phyloP scores from a whole-genome alignment of 495 filamentous ascomycete genomes.

The Penicillium alfredii region DNA sequence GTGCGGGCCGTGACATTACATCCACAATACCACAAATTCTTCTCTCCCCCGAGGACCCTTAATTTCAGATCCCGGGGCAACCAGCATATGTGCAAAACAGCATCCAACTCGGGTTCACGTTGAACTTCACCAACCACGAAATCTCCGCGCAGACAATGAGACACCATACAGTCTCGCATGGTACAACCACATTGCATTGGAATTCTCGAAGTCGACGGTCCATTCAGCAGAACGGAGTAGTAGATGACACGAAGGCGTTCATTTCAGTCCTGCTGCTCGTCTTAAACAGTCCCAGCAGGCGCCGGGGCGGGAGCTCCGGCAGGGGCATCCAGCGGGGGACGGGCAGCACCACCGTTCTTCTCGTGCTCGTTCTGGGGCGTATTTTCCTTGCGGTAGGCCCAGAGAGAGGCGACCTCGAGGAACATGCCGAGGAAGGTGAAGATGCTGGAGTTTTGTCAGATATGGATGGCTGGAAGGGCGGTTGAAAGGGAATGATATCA shows the following conservation, averaged over 20 bases:
- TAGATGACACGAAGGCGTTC: neutral
- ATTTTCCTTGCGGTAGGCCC: slow-evolving; percentile 34
- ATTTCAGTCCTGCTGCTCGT: neutral
- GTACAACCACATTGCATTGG: too few species aligned
- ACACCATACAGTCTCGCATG: too few species aligned
- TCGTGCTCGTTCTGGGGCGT: slow-evolving; percentile 12
- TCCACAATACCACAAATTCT: slow-evolving; percentile 1
- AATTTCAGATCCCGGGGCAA: too few species aligned
- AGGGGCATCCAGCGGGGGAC: slow-evolving; percentile 29
- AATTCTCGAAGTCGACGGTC: too few species aligned
- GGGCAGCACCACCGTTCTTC: slow-evolving; percentile 16
- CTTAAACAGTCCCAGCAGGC: slow-evolving; percentile 13
- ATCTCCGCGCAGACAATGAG: too few species aligned
- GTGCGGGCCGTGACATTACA: too few species aligned
- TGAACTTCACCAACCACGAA: too few species aligned
- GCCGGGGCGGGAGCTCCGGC: slow-evolving; percentile 16
- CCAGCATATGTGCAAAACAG: slow-evolving; percentile 4
- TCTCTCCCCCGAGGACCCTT: too few species aligned
- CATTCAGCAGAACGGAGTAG: too few species aligned
- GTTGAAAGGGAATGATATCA: neutral
- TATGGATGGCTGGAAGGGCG: neutral
- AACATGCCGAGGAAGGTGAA: slow-evolving; percentile 47
- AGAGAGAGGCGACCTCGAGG: slow-evolving; percentile 48
- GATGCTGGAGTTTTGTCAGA: slow-evolving; percentile 21
- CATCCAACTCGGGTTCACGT: too few species aligned